Percentiles rank a stretch among this genome's conserved stretches.
phyloP scores from a whole-genome alignment of 1,139 yeast genomes.

The Suhomyces terraborum region DNA sequence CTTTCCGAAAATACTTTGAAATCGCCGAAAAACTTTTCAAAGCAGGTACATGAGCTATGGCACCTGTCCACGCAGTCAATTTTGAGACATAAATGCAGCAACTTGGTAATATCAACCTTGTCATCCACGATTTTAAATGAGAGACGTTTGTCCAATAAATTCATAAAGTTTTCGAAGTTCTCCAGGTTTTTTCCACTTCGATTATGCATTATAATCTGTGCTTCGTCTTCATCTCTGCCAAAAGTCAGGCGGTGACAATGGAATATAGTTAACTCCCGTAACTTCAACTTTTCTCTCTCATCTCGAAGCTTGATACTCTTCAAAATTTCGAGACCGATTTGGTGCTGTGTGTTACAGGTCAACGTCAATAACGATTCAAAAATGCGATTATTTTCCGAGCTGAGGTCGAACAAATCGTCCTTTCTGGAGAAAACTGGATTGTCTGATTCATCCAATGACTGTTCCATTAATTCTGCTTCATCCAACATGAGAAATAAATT shows the following conservation, averaged over 20 bases:
- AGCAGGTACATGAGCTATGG: slow-evolving; percentile 34
- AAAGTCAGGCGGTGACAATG: slow-evolving; percentile 36
- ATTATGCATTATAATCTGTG: slow-evolving; percentile 5
- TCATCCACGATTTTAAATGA: slow-evolving; percentile 25
- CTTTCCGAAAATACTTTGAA: slow-evolving; percentile 25
- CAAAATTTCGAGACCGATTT: slow-evolving; percentile 35
- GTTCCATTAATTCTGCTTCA: slow-evolving; percentile 28
- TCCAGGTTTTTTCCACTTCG: slow-evolving; percentile 1
- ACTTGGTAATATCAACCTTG: slow-evolving; percentile 30
- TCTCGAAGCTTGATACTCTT: slow-evolving; percentile 25
- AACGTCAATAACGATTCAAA: slow-evolving; percentile 32
- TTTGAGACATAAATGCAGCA: slow-evolving; percentile 32
- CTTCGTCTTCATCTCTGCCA: slow-evolving; percentile 13
- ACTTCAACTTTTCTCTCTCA: slow-evolving; percentile 26
- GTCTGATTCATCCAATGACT: neutral
- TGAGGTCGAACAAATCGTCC: slow-evolving; percentile 25
- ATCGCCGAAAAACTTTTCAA: slow-evolving; percentile 33
- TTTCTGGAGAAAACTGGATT: slow-evolving; percentile 3
- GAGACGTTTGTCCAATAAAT: slow-evolving; percentile 25
- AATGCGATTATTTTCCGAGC: slow-evolving; percentile 23
- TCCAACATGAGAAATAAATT: slow-evolving; percentile 38
- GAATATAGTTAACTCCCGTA: slow-evolving; percentile 36
- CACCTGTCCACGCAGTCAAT: slow-evolving; percentile 34
- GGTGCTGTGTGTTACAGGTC: slow-evolving; percentile 37
- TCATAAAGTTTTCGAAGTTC: slow-evolving; percentile 17